These are phyloP conservation scores for Suhomyces atakaporum DNA, from an alignment of 1,139 yeast genomes.

Conservation along the genomic window DNA sequence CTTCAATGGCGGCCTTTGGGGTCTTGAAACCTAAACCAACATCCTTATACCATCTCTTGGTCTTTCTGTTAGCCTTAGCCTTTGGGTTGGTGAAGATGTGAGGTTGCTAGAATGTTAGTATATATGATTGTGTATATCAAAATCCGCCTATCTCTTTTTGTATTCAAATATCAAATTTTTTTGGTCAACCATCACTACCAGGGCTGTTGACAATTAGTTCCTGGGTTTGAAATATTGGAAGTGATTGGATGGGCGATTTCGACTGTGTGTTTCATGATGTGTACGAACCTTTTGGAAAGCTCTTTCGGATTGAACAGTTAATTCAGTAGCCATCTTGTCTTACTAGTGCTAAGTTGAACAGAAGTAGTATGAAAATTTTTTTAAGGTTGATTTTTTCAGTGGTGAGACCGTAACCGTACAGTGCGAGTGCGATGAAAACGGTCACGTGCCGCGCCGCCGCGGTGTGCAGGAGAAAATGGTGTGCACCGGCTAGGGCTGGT, in stretches of 20 bases:
- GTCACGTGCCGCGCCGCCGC: constrained; percentile 1
- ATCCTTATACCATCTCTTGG: constrained; percentile 99
- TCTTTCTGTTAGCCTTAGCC: constrained; percentile 97
- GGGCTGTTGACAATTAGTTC: too few species aligned
- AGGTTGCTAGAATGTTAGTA: constrained; percentile 79
- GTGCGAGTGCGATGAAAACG: constrained; percentile 8
- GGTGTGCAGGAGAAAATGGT: constrained; percentile 1
- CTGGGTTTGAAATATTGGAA: too few species aligned
- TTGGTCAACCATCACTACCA: too few species aligned
- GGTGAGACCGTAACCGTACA: constrained; percentile 7
- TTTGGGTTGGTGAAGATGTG: constrained; percentile 99
- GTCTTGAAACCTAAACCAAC: constrained; percentile 99
- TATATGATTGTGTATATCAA: too few species aligned
- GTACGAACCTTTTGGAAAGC: constrained; percentile 99
- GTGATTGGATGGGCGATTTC: background rate
- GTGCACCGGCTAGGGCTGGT: constrained; percentile 13
- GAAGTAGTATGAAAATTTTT: constrained; percentile 17
- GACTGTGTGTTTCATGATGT: background rate
- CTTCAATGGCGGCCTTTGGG: constrained; percentile 98
- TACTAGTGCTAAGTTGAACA: constrained; percentile 14
- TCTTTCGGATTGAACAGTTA: constrained; percentile 99
- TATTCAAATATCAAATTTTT: too few species aligned
- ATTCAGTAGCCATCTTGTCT: constrained; percentile 94
- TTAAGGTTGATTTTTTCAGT: constrained; percentile 13
- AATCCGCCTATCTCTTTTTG: too few species aligned